phyloP scores from a whole-genome alignment of 179 eudicot species.

The Nepenthes alata region DNA sequence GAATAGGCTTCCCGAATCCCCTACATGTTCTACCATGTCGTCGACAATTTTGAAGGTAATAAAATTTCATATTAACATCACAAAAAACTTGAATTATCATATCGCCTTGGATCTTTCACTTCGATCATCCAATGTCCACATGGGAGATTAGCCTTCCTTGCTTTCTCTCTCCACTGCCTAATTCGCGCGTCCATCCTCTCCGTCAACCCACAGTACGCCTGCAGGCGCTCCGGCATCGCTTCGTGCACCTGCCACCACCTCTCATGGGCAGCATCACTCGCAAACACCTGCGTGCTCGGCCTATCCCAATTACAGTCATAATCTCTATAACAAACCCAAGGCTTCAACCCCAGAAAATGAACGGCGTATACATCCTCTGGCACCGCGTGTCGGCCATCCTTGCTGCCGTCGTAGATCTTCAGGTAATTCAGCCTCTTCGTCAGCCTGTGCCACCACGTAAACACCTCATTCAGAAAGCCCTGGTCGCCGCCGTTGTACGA shows the following conservation, averaged over 20 bases:
- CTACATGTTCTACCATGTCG: too few relatives aligned
- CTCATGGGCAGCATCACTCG: slow-evolving; percentile 45
- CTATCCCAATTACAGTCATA: slow-evolving; percentile 83
- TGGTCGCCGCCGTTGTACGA: slow-evolving; percentile 86
- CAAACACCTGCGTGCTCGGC: slow-evolving; percentile 16
- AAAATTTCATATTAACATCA: too few relatives aligned
- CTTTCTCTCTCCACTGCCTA: slow-evolving; percentile 22
- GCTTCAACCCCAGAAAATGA: slow-evolving; percentile 69
- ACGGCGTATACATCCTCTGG: slow-evolving; percentile 31
- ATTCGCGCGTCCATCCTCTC: slow-evolving; percentile 20
- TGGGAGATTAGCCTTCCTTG: slow-evolving; percentile 17
- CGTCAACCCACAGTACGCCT: slow-evolving; percentile 33
- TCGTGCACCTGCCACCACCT: slow-evolving; percentile 66
- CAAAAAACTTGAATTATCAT: background rate
- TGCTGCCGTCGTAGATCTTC: slow-evolving; percentile 22
- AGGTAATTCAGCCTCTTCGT: slow-evolving; percentile 31
- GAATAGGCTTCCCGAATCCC: too few relatives aligned
- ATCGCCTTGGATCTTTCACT: slow-evolving; percentile 46
- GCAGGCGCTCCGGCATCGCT: slow-evolving; percentile 37
- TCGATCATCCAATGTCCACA: slow-evolving; percentile 57
- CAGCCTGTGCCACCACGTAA: slow-evolving; percentile 75
- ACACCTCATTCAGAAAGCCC: slow-evolving; percentile 63
- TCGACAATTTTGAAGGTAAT: background rate
- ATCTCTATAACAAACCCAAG: slow-evolving; percentile 64
- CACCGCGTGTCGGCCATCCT: slow-evolving; percentile 7